These are phyloP conservation scores for Epichloe typhina DNA, from an alignment of 2,329 filamentous ascomycete genomes.

Conservation along the genomic window DNA sequence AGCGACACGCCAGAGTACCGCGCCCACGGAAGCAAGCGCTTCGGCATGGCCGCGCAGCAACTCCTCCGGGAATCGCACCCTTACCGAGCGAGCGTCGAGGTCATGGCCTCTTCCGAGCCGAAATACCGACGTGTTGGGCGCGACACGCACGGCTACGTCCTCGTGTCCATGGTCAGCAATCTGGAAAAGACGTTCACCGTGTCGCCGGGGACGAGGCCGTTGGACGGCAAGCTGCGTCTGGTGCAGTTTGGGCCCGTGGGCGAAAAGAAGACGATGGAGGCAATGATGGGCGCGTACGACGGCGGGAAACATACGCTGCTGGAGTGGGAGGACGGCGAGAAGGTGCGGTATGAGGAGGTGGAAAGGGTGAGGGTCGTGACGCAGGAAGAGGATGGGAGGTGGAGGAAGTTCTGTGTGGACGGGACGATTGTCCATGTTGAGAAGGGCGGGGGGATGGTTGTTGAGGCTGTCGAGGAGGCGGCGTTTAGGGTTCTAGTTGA, in stretches of 20 bases:
- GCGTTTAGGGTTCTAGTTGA: slow-evolving; percentile 33
- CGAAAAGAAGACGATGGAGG: slow-evolving; percentile 55
- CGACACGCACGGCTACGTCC: slow-evolving; percentile 57
- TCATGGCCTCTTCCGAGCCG: slow-evolving; percentile 11
- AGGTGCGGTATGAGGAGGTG: slow-evolving; percentile 60
- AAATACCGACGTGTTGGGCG: slow-evolving; percentile 17
- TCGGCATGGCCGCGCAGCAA: slow-evolving; percentile 71
- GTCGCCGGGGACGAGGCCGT: slow-evolving; percentile 55
- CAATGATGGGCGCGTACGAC: slow-evolving; percentile 57
- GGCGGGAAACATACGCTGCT: slow-evolving; percentile 41
- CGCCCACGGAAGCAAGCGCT: slow-evolving; percentile 61
- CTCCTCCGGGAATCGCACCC: slow-evolving; percentile 45
- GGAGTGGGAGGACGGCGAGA: slow-evolving; percentile 39
- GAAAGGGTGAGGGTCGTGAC: slow-evolving; percentile 55
- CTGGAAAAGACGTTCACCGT: slow-evolving; percentile 74
- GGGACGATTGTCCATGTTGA: slow-evolving; percentile 72
- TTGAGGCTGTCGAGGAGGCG: slow-evolving; percentile 35
- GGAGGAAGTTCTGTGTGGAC: slow-evolving; percentile 84
- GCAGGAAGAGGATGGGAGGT: slow-evolving; percentile 45
- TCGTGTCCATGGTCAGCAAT: slow-evolving; percentile 65
- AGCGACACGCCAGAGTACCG: slow-evolving; percentile 77
- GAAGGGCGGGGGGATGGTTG: slow-evolving; percentile 54
- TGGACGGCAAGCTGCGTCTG: slow-evolving; percentile 58
- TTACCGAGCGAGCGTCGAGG: slow-evolving; percentile 32
- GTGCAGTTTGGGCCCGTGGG: slow-evolving; percentile 60